Percentiles rank a stretch among this genome's conserved stretches.
These are phyloP conservation scores for Elongisporangium senticosum DNA, from an alignment of 352 stramenopile genomes.

Conservation along the genomic window DNA sequence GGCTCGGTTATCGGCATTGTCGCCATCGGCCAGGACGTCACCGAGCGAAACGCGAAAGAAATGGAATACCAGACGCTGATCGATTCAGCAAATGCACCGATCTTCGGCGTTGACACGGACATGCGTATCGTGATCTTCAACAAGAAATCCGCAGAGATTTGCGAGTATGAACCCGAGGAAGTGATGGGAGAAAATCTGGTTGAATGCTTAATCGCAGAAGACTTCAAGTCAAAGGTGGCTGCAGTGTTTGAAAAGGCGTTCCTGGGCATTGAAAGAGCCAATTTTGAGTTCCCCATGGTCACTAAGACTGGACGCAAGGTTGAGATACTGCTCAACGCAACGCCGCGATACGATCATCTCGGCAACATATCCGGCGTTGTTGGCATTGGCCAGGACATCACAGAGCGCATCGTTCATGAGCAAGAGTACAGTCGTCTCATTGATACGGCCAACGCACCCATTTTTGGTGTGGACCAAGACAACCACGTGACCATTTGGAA, in stretches of 20 bases:
- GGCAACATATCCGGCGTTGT: slow-evolving; percentile 66
- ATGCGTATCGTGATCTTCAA: slow-evolving; percentile 83
- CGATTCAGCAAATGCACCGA: slow-evolving; percentile 72
- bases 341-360: slow-evolving; percentile 53
- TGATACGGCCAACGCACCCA: slow-evolving; percentile 78
- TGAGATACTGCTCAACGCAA: slow-evolving; percentile 76
- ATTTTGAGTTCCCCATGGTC: slow-evolving; percentile 78
- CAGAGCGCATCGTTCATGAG: slow-evolving; percentile 69
- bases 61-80: slow-evolving; percentile 70
- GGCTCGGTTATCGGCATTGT: slow-evolving; percentile 45
- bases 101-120: slow-evolving; percentile 65
- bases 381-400: slow-evolving; percentile 83
- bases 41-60: slow-evolving; percentile 52
- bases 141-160: slow-evolving; percentile 85
- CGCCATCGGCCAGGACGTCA: slow-evolving; percentile 67
- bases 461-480: slow-evolving; percentile 78
- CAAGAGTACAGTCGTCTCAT: slow-evolving; percentile 80
- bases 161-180: slow-evolving; percentile 83
- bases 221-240: slow-evolving; percentile 57
- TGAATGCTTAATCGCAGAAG: slow-evolving; percentile 66
- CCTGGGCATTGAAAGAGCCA: slow-evolving; percentile 59
- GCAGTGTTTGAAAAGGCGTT: slow-evolving; percentile 69
- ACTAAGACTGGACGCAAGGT: slow-evolving; percentile 73
- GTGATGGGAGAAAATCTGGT: slow-evolving; percentile 82
- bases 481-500: slow-evolving; percentile 91